Evolutionary conservation across 768 basidiomycete genomes (phyloP), one percentile per base, ranked within the genome.

Genomic region (Asterophora lycoperdoides): DNA sequence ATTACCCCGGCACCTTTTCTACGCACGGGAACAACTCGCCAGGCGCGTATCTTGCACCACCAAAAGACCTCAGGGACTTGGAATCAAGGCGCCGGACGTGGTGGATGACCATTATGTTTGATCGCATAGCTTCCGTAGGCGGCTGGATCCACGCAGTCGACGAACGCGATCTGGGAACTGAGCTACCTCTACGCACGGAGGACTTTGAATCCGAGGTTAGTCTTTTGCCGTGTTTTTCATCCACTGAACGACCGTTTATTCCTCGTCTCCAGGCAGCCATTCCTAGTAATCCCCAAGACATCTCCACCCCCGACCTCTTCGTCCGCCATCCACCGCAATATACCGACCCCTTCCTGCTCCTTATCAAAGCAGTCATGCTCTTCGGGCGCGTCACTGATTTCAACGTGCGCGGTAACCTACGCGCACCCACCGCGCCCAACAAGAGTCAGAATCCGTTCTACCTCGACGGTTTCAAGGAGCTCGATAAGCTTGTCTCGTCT

Each of bases 21-120:
- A 78, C 78, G 11, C 81, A 86, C 48, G 80, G 76, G 4, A 79
- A 73, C 55, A 77, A 74, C 45, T 81, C 84, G n/a, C 82, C 86
- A 8, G 83, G 82, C 11, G 88, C 87, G 36, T 93, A 90, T 64
- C 70, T 93, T 11, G 81, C 84, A 3, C 86, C 89, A 11, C 89
- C 89, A 0, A 87, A 79, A 61, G 85, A 86, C 61, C 63, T 80
- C 36, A 78, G 77, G 15, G 90, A 92, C 54, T 66, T 90, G 47
- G 89, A 93, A 67, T 83, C 79, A 36, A 74, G 89, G 52, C 75
- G 90, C 42, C 76, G 90, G 44, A 86, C 89, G 4, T 93, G 90
- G 90, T 93, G 89, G 89, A 90, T 90, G 86, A 83, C 87, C 15
- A 81, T 93, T 34, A 68, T 90, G 39, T 91, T 92, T 62, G 89